Evolutionary conservation across 768 basidiomycete species (phyloP).

Genomic region (Trametes coccinea): DNA sequence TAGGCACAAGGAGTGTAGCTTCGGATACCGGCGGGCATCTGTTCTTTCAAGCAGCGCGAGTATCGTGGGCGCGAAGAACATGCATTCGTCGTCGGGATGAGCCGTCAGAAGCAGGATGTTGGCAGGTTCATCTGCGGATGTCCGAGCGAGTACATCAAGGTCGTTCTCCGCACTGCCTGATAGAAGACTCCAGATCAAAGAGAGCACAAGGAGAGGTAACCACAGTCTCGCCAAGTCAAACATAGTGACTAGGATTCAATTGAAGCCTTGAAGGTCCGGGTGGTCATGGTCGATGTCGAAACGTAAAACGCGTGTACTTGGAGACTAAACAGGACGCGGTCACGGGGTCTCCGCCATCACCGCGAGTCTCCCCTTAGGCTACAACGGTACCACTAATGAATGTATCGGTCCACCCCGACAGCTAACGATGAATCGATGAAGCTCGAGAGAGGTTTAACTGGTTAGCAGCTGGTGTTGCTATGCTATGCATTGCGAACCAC

Average conservation of each 20-base stretch:
- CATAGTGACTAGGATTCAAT: background rate
- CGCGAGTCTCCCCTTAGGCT: too few species aligned
- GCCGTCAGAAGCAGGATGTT: constrained; percentile 76
- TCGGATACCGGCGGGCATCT: constrained; percentile 25
- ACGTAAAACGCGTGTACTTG: too few species aligned
- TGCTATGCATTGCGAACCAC: too few species aligned
- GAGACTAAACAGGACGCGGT: too few species aligned
- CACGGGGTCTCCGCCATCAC: too few species aligned
- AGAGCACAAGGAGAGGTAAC: constrained; percentile 1
- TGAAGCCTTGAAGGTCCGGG: too few species aligned
- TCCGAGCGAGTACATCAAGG: background rate
- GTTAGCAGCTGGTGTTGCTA: too few species aligned
- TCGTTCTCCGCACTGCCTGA: constrained; percentile 1
- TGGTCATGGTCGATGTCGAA: too few species aligned
- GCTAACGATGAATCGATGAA: too few species aligned
- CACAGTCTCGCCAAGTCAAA: background rate
- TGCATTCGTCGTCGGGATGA: constrained; percentile 92
- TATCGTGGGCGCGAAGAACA: constrained; percentile 91
- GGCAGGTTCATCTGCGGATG: background rate
- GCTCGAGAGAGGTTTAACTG: too few species aligned
- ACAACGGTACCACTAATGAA: too few species aligned
- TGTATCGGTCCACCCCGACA: too few species aligned
- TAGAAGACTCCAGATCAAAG: constrained; percentile 4
- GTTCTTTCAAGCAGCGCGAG: constrained; percentile 43
- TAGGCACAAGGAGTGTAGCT: constrained; percentile 65